Base-by-base conservation (phyloP, 2,329 filamentous ascomycete species). In the Mycogone perniciosa region DNA sequence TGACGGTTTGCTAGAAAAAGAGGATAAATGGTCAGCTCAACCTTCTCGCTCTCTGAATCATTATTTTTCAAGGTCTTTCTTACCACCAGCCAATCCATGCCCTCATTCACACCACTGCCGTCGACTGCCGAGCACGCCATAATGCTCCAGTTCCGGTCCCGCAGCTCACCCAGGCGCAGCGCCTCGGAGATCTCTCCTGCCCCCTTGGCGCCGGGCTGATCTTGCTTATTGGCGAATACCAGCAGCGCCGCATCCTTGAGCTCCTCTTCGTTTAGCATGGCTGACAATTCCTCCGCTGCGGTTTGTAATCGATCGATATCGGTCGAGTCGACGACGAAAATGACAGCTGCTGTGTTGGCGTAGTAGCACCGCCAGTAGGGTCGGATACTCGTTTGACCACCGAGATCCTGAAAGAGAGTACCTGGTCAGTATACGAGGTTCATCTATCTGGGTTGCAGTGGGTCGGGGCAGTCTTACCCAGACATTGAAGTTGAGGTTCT, bases 301-400 rank as follows among this genome's bases (percentile, higher is more conserved):
- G 91, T 99, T 58, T 89, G 85, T 58, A 99, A 74, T 57, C 93
- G 87, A 65, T 97, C 92, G 65, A 97, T 95, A 77, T 99, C 93
- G 60, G 93, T 99, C 39, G 88, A 93, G 70, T 99, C 93, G 65
- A 99, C 92, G 55, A 99, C 93, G 75, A 99, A 99, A 64, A 99
- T 92, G 59, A 99, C 93, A 13, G 93, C 93, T 31, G 93, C 92
- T 1, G 93, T 99, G 75, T 99, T 97, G 67, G 91, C 89, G 67
- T 97, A 99, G 79, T 99, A 99, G 75, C 93, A 99, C 69, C 93
- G 83, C 93, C 93, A 99, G 76, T 99, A 99, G 2, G 93, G 93
- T 59, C 93, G 83, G 68, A 99, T 99, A 60, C 88, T 95, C n/a
- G 93, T 99, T 77, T 99, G 93, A 37, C 93, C 93, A 65, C 93